phyloP scores from a whole-genome alignment of 305 asterid genomes.

The Fraxinus baroniana region DNA sequence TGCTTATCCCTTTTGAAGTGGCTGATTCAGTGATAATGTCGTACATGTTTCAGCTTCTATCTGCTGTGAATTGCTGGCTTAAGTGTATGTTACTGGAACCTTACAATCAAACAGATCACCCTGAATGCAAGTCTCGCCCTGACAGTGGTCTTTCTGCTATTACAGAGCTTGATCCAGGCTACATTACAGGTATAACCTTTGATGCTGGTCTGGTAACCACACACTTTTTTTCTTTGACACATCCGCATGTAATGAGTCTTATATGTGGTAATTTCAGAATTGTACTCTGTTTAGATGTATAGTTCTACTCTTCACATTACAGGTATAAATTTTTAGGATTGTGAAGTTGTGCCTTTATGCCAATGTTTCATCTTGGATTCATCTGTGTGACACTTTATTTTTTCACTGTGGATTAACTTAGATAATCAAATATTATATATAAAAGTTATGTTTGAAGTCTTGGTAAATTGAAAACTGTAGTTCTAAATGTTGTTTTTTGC shows the following conservation, averaged over 20 bases:
- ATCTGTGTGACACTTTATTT: slow-evolving; percentile 1
- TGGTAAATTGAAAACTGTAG: neutral
- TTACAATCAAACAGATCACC: slow-evolving; percentile 93
- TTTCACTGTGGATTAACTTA: neutral
- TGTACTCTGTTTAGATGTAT: slow-evolving; percentile 3
- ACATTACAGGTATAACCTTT: slow-evolving; percentile 67
- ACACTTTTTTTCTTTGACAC: neutral
- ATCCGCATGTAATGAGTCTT: neutral
- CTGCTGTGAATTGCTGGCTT: slow-evolving; percentile 97
- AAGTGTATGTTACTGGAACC: slow-evolving; percentile 93
- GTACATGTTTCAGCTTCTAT: slow-evolving; percentile 70
- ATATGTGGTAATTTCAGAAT: neutral
- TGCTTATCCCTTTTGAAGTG: neutral
- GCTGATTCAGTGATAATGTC: slow-evolving; percentile 14
- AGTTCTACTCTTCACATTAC: slow-evolving; percentile 45
- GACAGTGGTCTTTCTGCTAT: slow-evolving; percentile 99
- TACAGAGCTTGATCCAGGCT: slow-evolving; percentile 98
- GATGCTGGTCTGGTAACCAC: neutral
- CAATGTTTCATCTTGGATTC: slow-evolving; percentile 17
- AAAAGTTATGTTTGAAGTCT: neutral
- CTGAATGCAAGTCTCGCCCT: slow-evolving; percentile 97
- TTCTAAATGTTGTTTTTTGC: slow-evolving; percentile 7
- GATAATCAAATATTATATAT: slow-evolving; percentile 4
- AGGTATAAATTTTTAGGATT: slow-evolving; percentile 38
- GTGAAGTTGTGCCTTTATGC: neutral